A percentile compares a stretch with the other conserved stretches of the same genome.
phyloP scores from a whole-genome alignment of 129 eudicot species.

The Silybum marianum region DNA sequence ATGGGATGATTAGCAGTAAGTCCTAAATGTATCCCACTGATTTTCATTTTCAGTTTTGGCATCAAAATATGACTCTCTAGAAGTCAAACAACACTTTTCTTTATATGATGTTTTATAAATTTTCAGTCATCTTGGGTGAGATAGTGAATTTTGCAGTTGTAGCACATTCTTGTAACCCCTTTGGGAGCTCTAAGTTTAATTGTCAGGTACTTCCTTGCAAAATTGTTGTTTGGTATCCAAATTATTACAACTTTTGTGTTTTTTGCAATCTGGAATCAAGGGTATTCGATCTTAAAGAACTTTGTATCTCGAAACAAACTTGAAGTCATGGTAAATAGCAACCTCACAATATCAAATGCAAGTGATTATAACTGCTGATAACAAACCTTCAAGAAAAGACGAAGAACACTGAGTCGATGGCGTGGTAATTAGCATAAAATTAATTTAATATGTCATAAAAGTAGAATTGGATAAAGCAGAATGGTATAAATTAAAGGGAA shows the following conservation, averaged over 20 bases:
- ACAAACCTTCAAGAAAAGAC: slow-evolving; percentile 68
- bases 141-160: slow-evolving; percentile 87
- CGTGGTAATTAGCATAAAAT: slow-evolving; percentile 44
- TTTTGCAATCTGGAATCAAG: slow-evolving; percentile 10
- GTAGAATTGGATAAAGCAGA: slow-evolving; percentile 12
- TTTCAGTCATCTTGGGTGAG: slow-evolving; percentile 83
- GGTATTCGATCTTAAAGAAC: not conserved
- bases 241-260: not conserved
- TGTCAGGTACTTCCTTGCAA: slow-evolving; percentile 61
- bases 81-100: slow-evolving; percentile 1
- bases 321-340: not conserved
- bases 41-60: not conserved
- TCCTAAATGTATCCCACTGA: slow-evolving; percentile 6
- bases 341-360: slow-evolving; percentile 70
- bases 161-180: slow-evolving; percentile 91
- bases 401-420: slow-evolving; percentile 62
- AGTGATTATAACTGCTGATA: slow-evolving; percentile 87
- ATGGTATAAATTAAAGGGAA: not conserved
- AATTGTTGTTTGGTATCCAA: not conserved
- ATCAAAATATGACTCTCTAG: not conserved
- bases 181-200: slow-evolving; percentile 94
- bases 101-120: slow-evolving; percentile 8
- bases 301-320: not conserved
- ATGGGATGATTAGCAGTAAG: slow-evolving; percentile 89
- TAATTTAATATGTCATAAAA: not conserved